Evolutionary conservation across 2,329 filamentous ascomycete genomes (phyloP).

Genomic region (Penicillium sp.): DNA sequence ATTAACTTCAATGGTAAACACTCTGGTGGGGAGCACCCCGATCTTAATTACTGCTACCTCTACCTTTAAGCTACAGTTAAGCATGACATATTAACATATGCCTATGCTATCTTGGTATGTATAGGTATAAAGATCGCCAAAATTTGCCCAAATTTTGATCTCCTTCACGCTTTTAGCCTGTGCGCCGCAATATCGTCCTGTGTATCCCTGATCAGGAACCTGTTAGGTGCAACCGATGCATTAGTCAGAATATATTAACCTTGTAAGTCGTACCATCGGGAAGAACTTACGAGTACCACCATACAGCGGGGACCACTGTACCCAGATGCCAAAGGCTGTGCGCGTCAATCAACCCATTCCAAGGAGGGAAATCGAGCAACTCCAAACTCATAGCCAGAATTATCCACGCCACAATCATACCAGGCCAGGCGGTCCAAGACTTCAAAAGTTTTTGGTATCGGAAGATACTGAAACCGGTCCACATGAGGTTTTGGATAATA

Average conservation of each 20-base stretch:
- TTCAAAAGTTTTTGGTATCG: constrained; percentile 70
- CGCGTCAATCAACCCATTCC: constrained; percentile 79
- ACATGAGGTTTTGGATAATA: constrained; percentile 74
- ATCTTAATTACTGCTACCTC: constrained; percentile 2
- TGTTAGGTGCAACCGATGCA: constrained; percentile 39
- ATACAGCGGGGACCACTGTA: constrained; percentile 79
- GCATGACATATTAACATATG: not conserved
- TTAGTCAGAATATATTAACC: constrained; percentile 5
- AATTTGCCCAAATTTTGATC: not conserved
- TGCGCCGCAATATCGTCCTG: constrained; percentile 74
- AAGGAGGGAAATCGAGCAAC: constrained; percentile 86
- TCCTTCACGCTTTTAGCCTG: constrained; percentile 64
- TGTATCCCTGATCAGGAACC: constrained; percentile 83
- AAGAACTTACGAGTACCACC: constrained; percentile 87
- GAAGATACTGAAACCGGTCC: constrained; percentile 77
- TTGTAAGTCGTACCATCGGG: not conserved
- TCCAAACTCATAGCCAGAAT: constrained; percentile 93
- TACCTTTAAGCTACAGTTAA: not conserved
- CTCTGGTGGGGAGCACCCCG: not conserved
- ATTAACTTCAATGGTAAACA: constrained; percentile 4
- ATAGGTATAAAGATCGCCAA: not conserved
- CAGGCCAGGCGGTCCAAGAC: constrained; percentile 84
- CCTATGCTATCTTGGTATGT: not conserved
- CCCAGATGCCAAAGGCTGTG: constrained; percentile 95
- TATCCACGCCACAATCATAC: constrained; percentile 87